Percentiles rank a stretch among this genome's conserved stretches.
Conservation (phyloP, 176 grass and related monocot species). For the Rhynchospora tenuis region DNA sequence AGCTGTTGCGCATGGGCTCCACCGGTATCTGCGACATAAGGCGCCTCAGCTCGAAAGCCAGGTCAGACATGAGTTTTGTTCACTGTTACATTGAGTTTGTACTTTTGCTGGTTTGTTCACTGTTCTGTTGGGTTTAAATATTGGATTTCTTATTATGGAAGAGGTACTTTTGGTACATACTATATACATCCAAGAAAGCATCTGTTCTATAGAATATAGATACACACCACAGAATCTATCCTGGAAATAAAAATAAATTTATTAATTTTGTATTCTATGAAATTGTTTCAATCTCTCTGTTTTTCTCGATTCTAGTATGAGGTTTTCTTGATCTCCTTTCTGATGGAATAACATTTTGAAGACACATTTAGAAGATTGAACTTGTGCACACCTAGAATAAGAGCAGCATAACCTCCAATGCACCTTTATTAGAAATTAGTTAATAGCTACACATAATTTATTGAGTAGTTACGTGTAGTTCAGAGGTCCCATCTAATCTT, state of each 20-base stretch:
- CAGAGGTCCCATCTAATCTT: not conserved
- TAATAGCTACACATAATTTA: not conserved
- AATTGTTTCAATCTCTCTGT: not conserved
- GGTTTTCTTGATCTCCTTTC: not conserved
- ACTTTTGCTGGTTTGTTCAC: not conserved
- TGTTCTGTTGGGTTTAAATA: too few relatives aligned
- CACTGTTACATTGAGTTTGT: not conserved
- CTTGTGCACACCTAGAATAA: not conserved
- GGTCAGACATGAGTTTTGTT: constrained; percentile 19
- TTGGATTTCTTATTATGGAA: not conserved
- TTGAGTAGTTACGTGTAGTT: not conserved
- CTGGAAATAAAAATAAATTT: not conserved
- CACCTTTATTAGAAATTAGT: not conserved
- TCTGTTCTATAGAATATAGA: not conserved
- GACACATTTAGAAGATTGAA: not conserved
- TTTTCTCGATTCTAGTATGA: not conserved
- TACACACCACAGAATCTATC: not conserved
- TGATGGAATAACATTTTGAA: not conserved
- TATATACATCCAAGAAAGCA: not conserved
- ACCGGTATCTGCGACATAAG: constrained; percentile 53
- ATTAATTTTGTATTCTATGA: not conserved
- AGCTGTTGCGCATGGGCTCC: constrained; percentile 38
- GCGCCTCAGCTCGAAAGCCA: constrained; percentile 36
- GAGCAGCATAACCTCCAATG: not conserved
- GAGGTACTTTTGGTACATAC: not conserved